These are phyloP conservation scores for Aspergillus steynii DNA, from an alignment of 495 filamentous ascomycete species.

Conservation along the genomic window DNA sequence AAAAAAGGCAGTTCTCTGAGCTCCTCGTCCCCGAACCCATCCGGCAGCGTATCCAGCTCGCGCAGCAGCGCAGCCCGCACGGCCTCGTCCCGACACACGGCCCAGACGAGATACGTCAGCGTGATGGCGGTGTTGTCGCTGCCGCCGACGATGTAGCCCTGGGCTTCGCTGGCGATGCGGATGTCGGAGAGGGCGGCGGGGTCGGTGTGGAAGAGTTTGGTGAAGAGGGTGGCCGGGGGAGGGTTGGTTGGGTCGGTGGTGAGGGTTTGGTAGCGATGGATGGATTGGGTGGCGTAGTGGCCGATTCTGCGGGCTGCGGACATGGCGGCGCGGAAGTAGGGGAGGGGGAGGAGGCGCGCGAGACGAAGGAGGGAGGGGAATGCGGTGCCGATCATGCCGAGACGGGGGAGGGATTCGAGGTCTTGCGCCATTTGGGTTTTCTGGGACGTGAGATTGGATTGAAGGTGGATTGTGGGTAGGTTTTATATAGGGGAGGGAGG, in stretches of 20 bases:
- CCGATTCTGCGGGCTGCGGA: constrained; percentile 14
- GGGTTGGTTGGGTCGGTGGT: constrained; percentile 29
- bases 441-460: background rate
- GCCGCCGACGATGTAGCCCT: constrained; percentile 42
- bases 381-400: constrained; percentile 17
- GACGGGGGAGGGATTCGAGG: constrained; percentile 15
- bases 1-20: constrained; percentile 37
- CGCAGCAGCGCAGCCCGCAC: constrained; percentile 12
- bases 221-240: constrained; percentile 30
- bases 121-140: constrained; percentile 38
- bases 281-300: constrained; percentile 28
- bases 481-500: no score
- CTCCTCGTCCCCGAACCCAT: constrained; percentile 20
- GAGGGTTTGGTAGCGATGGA: constrained; percentile 29
- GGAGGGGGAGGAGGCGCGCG: background rate
- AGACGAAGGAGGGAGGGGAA: constrained; percentile 21
- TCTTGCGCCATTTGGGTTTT: constrained; percentile 27
- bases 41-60: constrained; percentile 20
- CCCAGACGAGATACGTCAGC: constrained; percentile 35
- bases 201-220: constrained; percentile 30
- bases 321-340: background rate
- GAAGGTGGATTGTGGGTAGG: no score
- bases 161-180: constrained; percentile 33
- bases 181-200: constrained; percentile 22
- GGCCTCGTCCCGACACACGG: constrained; percentile 19